Percentiles rank a stretch among this genome's conserved stretches.
Conservation (phyloP, 805 yeast species). For the Candida patagonica region DNA sequence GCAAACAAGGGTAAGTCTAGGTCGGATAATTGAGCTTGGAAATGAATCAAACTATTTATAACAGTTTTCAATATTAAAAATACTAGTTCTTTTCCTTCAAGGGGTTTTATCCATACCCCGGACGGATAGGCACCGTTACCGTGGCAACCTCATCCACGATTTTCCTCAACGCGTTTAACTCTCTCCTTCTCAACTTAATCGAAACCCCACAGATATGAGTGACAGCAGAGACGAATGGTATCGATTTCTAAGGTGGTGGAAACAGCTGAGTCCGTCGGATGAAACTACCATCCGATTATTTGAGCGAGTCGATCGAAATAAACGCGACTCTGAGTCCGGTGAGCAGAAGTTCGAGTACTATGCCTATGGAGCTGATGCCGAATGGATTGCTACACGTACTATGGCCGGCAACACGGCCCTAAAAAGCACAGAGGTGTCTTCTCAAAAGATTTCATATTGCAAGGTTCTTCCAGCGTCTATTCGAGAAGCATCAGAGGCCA, state of each 20-base stretch:
- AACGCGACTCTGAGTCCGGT: slow-evolving; percentile 1
- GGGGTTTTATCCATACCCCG: no score
- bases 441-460: background rate
- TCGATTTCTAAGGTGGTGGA: slow-evolving; percentile 24
- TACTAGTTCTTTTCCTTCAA: no score
- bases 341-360: background rate
- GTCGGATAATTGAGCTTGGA: no score
- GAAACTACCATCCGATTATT: slow-evolving; percentile 47
- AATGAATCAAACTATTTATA: no score
- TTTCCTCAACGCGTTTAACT: no score
- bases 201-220: background rate
- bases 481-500: slow-evolving; percentile 1
- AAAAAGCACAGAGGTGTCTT: background rate
- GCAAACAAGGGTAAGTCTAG: no score
- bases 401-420: slow-evolving; percentile 1
- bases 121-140: no score
- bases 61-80: no score
- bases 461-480: slow-evolving; percentile 1
- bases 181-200: no score
- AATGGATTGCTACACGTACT: slow-evolving; percentile 3
- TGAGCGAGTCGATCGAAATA: slow-evolving; percentile 36
- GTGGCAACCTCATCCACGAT: no score
- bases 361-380: slow-evolving; percentile 1
- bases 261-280: slow-evolving; percentile 17
- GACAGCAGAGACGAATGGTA: slow-evolving; percentile 41